Conservation (phyloP, 257 asterid genomes). For the Solanum bukasovii region DNA sequence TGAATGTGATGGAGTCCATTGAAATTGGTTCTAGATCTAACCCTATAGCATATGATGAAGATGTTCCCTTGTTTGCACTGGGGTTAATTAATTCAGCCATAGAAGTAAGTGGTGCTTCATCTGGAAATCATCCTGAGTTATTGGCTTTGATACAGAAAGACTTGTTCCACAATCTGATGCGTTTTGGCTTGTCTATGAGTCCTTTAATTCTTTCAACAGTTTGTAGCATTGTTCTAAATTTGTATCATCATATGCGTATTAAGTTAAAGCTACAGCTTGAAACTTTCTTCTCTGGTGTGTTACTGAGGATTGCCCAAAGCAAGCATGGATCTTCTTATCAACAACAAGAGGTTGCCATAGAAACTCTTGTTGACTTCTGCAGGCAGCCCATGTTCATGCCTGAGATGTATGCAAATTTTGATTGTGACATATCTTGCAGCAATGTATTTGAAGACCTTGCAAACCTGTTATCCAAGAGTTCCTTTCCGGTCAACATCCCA, state of each 20-base stretch:
- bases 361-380: constrained; percentile 84
- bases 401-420: constrained; percentile 84
- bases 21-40: constrained; percentile 61
- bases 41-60: constrained; percentile 82
- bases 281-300: constrained; percentile 65
- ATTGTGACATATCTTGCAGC: constrained; percentile 72
- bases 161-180: constrained; percentile 71
- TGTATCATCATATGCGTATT: constrained; percentile 75
- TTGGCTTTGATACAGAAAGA: constrained; percentile 76
- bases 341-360: constrained; percentile 93
- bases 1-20: constrained; percentile 60
- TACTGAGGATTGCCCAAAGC: constrained; percentile 72
- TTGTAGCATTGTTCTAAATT: constrained; percentile 85
- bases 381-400: constrained; percentile 70
- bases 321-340: constrained; percentile 78
- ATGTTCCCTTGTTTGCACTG: constrained; percentile 86
- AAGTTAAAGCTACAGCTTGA: constrained; percentile 75
- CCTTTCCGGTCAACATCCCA: constrained; percentile 81
- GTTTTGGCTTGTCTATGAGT: constrained; percentile 85
- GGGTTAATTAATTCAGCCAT: constrained; percentile 82
- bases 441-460: constrained; percentile 78
- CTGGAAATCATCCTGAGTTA: constrained; percentile 59
- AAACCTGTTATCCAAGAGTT: constrained; percentile 68
- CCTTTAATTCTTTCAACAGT: constrained; percentile 86
- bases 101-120: constrained; percentile 71